phyloP scores from a whole-genome alignment of 768 basidiomycete species.

The Termitomyces sp. region DNA sequence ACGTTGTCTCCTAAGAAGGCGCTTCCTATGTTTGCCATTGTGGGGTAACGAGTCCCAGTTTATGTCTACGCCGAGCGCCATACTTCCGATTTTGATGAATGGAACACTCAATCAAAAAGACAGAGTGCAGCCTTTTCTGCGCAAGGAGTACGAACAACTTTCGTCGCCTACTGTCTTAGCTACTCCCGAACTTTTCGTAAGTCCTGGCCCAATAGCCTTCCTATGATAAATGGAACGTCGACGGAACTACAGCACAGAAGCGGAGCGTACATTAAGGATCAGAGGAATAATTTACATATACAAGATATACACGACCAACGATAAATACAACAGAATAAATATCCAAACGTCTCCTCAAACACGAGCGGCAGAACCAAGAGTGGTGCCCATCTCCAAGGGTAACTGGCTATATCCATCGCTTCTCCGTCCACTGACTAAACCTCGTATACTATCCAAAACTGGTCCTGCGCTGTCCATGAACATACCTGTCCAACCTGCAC shows the following conservation, averaged over 20 bases:
- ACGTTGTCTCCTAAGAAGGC: constrained; percentile 79
- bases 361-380: constrained; percentile 2
- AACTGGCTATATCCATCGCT: constrained; percentile 63
- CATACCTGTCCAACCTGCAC: constrained; percentile 39
- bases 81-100: no score
- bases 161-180: no score
- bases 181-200: no score
- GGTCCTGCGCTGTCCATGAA: constrained; percentile 44
- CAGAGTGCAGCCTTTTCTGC: no score
- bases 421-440: constrained; percentile 35
- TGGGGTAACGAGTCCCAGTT: neutral
- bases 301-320: neutral
- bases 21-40: constrained; percentile 54
- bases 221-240: no score
- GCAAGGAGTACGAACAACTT: no score
- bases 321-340: constrained; percentile 4
- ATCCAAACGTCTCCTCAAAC: constrained; percentile 2
- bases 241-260: no score
- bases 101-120: no score
- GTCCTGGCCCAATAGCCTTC: no score
- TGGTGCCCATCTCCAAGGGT: constrained; percentile 58
- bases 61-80: neutral
- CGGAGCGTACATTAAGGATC: no score
- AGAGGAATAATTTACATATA: neutral
- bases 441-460: constrained; percentile 36